These are phyloP conservation scores for Aspergillus pseudonomiae DNA, from an alignment of 2,329 filamentous ascomycete species.

Conservation along the genomic window DNA sequence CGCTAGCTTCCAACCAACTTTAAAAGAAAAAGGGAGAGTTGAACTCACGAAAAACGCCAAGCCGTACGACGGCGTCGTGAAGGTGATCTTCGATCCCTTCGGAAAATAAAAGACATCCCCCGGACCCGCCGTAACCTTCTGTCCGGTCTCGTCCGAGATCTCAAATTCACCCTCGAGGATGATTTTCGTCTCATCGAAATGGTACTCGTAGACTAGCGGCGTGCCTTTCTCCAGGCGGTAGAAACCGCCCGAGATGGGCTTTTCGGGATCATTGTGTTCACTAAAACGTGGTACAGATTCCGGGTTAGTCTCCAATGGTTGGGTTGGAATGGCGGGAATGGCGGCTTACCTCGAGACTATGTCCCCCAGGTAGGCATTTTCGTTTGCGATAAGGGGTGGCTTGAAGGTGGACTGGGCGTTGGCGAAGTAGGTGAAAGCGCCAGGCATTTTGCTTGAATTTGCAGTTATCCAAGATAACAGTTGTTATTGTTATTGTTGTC, in stretches of 20 bases:
- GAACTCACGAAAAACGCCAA: constrained; percentile 58
- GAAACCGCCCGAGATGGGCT: constrained; percentile 65
- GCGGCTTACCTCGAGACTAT: constrained; percentile 54
- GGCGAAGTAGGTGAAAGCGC: constrained; percentile 56
- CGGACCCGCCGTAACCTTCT: constrained; percentile 59
- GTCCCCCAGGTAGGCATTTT: constrained; percentile 70
- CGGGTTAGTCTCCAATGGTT: not conserved
- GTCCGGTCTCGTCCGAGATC: constrained; percentile 65
- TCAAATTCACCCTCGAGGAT: constrained; percentile 69
- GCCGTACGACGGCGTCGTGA: constrained; percentile 63
- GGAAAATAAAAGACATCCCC: constrained; percentile 73
- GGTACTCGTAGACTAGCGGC: constrained; percentile 69
- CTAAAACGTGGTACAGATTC: constrained; percentile 33
- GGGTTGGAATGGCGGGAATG: not conserved
- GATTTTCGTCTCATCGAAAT: constrained; percentile 75
- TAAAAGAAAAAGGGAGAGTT: not conserved
- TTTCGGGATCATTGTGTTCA: constrained; percentile 57
- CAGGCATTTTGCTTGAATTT: constrained; percentile 35
- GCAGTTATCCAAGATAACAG: not conserved
- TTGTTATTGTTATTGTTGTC: not conserved
- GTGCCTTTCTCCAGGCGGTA: constrained; percentile 70
- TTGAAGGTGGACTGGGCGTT: constrained; percentile 64
- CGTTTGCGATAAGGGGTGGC: constrained; percentile 67
- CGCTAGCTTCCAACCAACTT: not conserved
- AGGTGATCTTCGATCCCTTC: constrained; percentile 67